Conservation (phyloP, 2,329 filamentous ascomycete genomes). For the Clonostachys byssicola region DNA sequence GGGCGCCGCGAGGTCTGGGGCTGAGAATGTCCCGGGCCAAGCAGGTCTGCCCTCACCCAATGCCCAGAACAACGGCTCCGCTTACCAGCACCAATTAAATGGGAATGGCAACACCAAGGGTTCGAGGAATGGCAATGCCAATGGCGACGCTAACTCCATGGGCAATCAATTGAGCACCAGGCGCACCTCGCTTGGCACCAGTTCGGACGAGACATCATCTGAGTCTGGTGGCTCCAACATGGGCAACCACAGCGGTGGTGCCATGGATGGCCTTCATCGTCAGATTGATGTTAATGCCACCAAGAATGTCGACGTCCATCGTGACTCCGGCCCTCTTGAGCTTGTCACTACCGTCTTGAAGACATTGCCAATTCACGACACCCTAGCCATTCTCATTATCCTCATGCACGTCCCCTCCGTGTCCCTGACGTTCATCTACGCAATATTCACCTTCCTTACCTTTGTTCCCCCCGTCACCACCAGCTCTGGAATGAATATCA, state of each 20-base stretch:
- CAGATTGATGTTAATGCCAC: constrained; percentile 68
- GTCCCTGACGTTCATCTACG: constrained; percentile 83
- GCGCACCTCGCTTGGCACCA: constrained; percentile 44
- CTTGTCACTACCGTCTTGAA: constrained; percentile 82
- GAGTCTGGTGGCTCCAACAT: constrained; percentile 42
- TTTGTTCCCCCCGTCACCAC: constrained; percentile 82
- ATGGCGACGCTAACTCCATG: constrained; percentile 25
- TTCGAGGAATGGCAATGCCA: constrained; percentile 1
- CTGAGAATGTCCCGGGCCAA: background rate
- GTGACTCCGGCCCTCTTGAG: constrained; percentile 68
- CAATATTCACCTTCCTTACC: constrained; percentile 87
- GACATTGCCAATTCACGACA: constrained; percentile 88
- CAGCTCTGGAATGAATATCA: constrained; percentile 73
- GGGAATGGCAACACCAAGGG: constrained; percentile 24
- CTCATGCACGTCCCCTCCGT: constrained; percentile 88
- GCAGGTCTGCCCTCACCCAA: constrained; percentile 10
- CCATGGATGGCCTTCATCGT: constrained; percentile 48
- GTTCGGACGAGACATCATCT: constrained; percentile 52
- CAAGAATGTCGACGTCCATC: constrained; percentile 64
- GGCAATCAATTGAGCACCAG: constrained; percentile 23
- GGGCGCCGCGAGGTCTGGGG: constrained; percentile 21
- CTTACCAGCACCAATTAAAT: constrained; percentile 23
- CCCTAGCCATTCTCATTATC: constrained; percentile 93
- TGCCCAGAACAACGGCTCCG: background rate
- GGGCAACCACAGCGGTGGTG: constrained; percentile 24